A percentile compares a stretch with the other conserved stretches of the same genome.
Evolutionary conservation across 371 early-diverging fungal species (phyloP).

Genomic region (Dichotomocladium elegans): DNA sequence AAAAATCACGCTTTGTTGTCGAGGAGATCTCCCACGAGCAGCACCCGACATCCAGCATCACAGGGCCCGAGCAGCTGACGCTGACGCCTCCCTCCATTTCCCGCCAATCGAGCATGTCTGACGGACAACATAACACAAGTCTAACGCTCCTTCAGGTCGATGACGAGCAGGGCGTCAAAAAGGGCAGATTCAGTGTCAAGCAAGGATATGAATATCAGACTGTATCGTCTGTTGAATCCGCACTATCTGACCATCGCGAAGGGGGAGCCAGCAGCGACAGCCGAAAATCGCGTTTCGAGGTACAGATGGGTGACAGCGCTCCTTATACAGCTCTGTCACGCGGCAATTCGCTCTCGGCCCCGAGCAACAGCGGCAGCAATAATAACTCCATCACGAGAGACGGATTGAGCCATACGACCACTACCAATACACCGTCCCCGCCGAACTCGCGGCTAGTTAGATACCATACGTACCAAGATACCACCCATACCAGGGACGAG

Average conservation of each 20-base stretch:
- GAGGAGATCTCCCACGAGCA: slow-evolving; percentile 21
- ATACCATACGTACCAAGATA: slow-evolving; percentile 2
- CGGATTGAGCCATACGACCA: background rate
- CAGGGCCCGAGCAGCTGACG: background rate
- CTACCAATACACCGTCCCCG: slow-evolving; percentile 1
- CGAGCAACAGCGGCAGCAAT: no score
- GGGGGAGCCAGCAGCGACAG: background rate
- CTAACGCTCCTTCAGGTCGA: background rate
- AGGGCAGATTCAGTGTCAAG: slow-evolving; percentile 1
- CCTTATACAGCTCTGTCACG: no score
- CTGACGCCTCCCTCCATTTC: background rate
- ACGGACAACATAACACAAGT: background rate
- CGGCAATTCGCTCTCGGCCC: no score
- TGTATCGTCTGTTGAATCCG: background rate
- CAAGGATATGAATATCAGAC: background rate
- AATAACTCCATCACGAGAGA: background rate
- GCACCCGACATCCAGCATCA: background rate
- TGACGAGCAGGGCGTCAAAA: background rate
- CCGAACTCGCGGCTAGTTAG: background rate
- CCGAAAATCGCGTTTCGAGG: slow-evolving; percentile 12
- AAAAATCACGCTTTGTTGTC: slow-evolving; percentile 43
- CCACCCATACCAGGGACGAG: slow-evolving; percentile 1
- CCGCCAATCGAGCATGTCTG: background rate
- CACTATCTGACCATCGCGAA: background rate
- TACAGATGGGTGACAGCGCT: slow-evolving; percentile 1